A percentile compares a stretch with the other conserved stretches of the same genome.
These are phyloP conservation scores for Xylaria cubensis DNA, from an alignment of 495 filamentous ascomycete species.

Conservation along the genomic window DNA sequence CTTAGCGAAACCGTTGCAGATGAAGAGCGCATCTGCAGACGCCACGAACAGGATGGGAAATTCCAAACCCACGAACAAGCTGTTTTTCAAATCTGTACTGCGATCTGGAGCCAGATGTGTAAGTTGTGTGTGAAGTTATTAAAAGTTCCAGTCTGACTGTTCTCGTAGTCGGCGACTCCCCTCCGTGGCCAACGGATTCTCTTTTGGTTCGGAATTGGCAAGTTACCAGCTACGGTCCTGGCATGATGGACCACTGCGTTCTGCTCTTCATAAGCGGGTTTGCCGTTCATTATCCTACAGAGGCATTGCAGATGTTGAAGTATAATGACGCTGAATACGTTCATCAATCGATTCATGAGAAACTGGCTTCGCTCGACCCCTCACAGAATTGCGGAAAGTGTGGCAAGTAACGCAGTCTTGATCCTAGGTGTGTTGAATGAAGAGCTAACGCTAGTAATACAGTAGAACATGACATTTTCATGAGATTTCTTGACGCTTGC, in stretches of 20 bases:
- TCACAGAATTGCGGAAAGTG: neutral
- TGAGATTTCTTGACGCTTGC: neutral
- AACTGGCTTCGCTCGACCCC: neutral
- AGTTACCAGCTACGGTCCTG: no score
- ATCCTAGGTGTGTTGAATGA: neutral
- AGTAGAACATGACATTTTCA: neutral
- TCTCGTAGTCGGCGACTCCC: neutral
- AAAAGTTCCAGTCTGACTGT: neutral
- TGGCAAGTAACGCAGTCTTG: neutral
- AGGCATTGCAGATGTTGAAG: neutral
- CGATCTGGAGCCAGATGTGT: neutral
- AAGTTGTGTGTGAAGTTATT: neutral
- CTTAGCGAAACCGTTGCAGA: neutral
- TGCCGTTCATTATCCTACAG: neutral
- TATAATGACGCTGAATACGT: neutral
- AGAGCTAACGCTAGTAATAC: neutral
- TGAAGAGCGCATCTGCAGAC: rapidly evolving
- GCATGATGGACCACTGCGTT: neutral
- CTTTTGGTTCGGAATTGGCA: no score
- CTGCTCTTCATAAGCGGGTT: neutral
- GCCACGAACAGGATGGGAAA: neutral
- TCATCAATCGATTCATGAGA: neutral
- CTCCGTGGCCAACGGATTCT: neutral
- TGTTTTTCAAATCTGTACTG: neutral
- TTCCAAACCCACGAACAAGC: neutral